Conservation (phyloP, 2,329 filamentous ascomycete genomes). For the Pestalotiopsis sp. region DNA sequence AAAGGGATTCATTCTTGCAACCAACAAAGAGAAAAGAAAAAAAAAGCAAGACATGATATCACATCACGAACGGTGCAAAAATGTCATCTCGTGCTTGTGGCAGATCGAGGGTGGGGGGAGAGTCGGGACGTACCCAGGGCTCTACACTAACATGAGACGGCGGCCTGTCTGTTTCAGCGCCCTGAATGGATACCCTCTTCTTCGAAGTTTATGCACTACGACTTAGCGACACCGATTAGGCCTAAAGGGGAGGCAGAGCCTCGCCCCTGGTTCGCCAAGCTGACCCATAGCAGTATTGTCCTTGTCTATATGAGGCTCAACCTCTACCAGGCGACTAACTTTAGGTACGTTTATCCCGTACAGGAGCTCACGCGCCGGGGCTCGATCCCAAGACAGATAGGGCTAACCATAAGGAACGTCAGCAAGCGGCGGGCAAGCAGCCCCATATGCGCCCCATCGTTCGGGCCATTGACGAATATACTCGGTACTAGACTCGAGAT, state of each 20-base stretch:
- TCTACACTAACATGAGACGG: conserved; percentile 7
- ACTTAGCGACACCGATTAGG: conserved; percentile 4
- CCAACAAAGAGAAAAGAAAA: background rate
- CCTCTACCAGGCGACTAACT: background rate
- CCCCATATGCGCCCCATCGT: too few relatives aligned
- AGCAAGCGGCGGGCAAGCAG: too few relatives aligned
- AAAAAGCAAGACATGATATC: background rate
- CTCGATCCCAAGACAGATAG: too few relatives aligned
- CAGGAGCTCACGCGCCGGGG: too few relatives aligned
- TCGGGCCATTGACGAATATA: background rate
- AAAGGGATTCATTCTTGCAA: background rate
- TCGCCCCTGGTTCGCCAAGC: background rate
- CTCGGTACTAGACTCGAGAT: background rate
- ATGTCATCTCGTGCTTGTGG: background rate
- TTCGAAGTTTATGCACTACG: conserved; percentile 11
- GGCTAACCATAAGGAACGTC: too few relatives aligned
- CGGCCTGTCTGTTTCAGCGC: conserved; percentile 12
- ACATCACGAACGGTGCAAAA: background rate
- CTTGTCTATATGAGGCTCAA: conserved; percentile 7
- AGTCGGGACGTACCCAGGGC: background rate
- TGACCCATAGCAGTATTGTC: background rate
- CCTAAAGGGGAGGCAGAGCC: background rate
- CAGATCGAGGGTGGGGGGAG: background rate
- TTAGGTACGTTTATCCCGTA: background rate
- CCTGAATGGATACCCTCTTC: background rate